A percentile compares a stretch with the other conserved stretches of the same genome.
Conservation (phyloP, 2,329 filamentous ascomycete genomes). For the Tolypocladium tropicale region DNA sequence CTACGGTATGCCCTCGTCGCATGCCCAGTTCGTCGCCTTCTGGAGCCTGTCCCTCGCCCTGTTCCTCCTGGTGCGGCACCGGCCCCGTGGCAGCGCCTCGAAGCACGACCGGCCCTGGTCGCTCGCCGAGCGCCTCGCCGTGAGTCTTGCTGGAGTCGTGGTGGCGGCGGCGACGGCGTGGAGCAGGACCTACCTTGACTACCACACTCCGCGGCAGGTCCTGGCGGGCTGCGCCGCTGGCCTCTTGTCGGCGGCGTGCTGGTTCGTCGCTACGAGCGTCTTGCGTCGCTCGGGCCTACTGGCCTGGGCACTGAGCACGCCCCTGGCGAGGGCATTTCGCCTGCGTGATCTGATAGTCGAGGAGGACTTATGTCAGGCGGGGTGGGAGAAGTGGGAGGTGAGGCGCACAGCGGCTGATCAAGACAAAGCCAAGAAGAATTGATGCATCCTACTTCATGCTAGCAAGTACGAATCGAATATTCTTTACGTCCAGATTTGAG, state of each 20-base stretch:
- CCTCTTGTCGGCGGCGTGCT: slow-evolving; percentile 56
- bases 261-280: slow-evolving; percentile 66
- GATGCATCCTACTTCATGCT: not conserved
- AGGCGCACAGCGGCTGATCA: slow-evolving; percentile 24
- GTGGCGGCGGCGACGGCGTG: slow-evolving; percentile 62
- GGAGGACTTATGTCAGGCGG: slow-evolving; percentile 82
- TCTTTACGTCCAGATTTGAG: too few relatives aligned
- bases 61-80: slow-evolving; percentile 76
- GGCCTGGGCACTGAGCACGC: slow-evolving; percentile 59
- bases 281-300: slow-evolving; percentile 60
- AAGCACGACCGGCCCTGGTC: slow-evolving; percentile 39
- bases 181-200: slow-evolving; percentile 83
- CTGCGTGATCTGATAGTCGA: slow-evolving; percentile 76
- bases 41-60: slow-evolving; percentile 77
- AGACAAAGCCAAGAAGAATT: slow-evolving; percentile 21
- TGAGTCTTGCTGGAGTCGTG: slow-evolving; percentile 43
- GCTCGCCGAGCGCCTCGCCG: slow-evolving; percentile 46
- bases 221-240: slow-evolving; percentile 69
- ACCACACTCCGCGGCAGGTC: slow-evolving; percentile 85
- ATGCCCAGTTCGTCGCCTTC: slow-evolving; percentile 90
- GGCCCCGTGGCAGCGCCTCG: slow-evolving; percentile 28
- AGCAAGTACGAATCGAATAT: not conserved
- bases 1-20: slow-evolving; percentile 93
- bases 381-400: slow-evolving; percentile 85
- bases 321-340: slow-evolving; percentile 54